Percentiles rank a stretch among this genome's conserved stretches.
Evolutionary conservation across 2,329 filamentous ascomycete species (phyloP).

Genomic region (Seiridium unicorne): DNA sequence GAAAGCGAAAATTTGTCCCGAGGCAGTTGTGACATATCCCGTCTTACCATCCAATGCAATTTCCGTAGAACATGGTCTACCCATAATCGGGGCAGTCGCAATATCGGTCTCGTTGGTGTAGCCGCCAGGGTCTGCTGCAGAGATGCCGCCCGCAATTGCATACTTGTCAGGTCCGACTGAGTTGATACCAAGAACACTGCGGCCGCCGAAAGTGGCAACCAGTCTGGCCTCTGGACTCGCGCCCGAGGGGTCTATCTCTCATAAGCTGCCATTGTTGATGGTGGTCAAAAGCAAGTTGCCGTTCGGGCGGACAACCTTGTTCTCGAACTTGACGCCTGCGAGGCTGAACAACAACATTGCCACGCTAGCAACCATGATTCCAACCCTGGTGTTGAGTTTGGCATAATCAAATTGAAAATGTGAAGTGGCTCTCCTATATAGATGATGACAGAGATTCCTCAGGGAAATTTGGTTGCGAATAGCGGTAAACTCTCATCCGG

Average conservation of each 20-base stretch:
- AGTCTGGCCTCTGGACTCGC: background rate
- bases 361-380: background rate
- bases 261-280: background rate
- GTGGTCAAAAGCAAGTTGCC: background rate
- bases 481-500: no score
- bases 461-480: no score
- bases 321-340: background rate
- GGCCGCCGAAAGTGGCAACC: background rate
- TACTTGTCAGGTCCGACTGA: background rate
- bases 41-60: background rate
- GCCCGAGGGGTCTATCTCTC: background rate
- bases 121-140: constrained; percentile 4
- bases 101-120: constrained; percentile 10
- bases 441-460: no score
- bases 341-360: background rate
- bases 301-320: background rate
- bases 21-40: background rate
- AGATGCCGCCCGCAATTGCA: constrained; percentile 5
- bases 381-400: background rate
- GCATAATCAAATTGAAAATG: no score
- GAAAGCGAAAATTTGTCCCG: background rate
- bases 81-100: background rate
- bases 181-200: background rate
- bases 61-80: background rate
- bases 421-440: no score